A percentile compares a stretch with the other conserved stretches of the same genome.
Conservation (phyloP, 1,284 basidiomycete genomes). For the Cryptococcus hybrid region DNA sequence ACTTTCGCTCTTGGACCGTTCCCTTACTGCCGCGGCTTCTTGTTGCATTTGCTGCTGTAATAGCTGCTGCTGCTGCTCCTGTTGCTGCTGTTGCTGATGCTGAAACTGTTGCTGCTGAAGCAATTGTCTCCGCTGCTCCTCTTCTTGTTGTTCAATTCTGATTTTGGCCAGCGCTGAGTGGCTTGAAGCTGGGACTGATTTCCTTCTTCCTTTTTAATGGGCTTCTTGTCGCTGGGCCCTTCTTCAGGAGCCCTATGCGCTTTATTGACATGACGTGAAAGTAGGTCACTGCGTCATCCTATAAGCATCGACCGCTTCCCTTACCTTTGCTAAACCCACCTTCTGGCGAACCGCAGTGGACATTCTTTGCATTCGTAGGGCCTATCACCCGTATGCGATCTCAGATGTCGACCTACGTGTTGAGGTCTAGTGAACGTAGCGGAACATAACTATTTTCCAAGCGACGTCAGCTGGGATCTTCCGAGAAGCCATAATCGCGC, state of each 20-base stretch:
- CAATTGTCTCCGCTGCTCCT: neutral
- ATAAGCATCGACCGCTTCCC: neutral
- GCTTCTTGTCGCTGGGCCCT: constrained; percentile 45
- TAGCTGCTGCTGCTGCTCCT: neutral
- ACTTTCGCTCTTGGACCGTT: constrained; percentile 10
- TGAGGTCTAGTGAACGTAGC: constrained; percentile 85
- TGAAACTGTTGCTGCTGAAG: neutral
- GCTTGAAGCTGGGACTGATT: constrained; percentile 25
- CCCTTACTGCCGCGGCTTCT: neutral
- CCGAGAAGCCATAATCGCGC: neutral
- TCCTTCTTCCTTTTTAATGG: constrained; percentile 32
- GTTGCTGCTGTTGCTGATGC: neutral
- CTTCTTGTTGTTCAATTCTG: neutral
- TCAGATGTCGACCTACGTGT: constrained; percentile 85
- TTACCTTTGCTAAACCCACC: constrained; percentile 54
- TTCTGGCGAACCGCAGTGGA: constrained; percentile 83
- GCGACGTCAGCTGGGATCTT: neutral
- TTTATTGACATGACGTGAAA: constrained; percentile 85
- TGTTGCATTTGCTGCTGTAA: neutral
- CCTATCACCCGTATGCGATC: constrained; percentile 87
- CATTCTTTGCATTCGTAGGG: constrained; percentile 87
- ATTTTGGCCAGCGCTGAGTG: neutral
- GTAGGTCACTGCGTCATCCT: constrained; percentile 62
- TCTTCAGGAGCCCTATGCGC: constrained; percentile 65
- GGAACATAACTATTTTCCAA: constrained; percentile 59